Base-by-base conservation (phyloP, 768 basidiomycete genomes). In the Coprinopsis marcescibilis region DNA sequence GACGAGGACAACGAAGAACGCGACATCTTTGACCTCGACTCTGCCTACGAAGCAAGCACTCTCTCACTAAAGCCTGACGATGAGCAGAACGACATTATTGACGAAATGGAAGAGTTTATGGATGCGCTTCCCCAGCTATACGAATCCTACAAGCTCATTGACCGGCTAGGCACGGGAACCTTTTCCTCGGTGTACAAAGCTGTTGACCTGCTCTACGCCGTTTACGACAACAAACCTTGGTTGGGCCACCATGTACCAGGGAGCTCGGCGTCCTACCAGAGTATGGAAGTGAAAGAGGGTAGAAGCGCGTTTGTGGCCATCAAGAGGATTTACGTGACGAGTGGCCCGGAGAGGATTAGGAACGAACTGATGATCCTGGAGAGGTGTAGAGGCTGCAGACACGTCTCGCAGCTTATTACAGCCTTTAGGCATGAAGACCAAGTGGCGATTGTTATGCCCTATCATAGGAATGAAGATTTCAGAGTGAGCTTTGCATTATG, bases 101-200 rank as follows among this genome's bases (percentile, higher is more conserved):
- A 71, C 32, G 95, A 99, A 65, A 92, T 98, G 34, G 59, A 65
- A 0, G 80, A 87, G 50, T 76, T 97, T 21, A 68, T 81, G 51
- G 60, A 67, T 1, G 73, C 76, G 14, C 80, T 95, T 3, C 85
- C 88, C 0, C 64, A 73, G n/a, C 71, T 95, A 44, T 60, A 65
- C 3, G 58, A 69, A 2, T 73, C 86, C 53, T 98, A 95, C 70
- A 76, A 70, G 41, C 71, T 98, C 27, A 63, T 97, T 27, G 95
- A 97, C 67, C 78, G 94, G 1, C 77, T 99, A 0, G 96, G 96
- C 12, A 97, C 94, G 45, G 95, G 95, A 13, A 99, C 95, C 1
- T 99, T 99, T 67, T 97, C 95, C 0, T 93, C 93, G 8, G 96
- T 99, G n/a, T 99, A 97, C 76, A 96, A 98, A 58, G 96, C 94